Base-by-base conservation (phyloP, 768 basidiomycete genomes). In the Podaxis sp. region DNA sequence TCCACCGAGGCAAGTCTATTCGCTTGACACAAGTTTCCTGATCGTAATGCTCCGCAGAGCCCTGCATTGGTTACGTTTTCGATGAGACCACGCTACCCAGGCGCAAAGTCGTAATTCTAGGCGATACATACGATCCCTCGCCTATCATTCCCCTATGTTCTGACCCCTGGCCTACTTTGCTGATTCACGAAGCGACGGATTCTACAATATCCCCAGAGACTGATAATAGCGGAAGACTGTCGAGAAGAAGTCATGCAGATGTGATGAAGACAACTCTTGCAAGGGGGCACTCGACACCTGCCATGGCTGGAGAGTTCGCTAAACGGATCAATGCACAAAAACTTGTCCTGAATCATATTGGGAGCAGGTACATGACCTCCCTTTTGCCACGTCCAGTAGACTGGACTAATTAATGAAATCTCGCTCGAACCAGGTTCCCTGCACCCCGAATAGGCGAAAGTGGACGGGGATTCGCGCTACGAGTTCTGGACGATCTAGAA, bases 171-270 rank as follows among this genome's bases (percentile, higher is more conserved):
- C 80, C 83, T 24, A 84, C 87, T 30, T 78, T 95, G n/a, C 80
- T 95, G 19, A 79, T 95, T n/a, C 94, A 95, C 72, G 93, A 95
- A 74, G 86, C 88, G 1, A 93, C 91, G 2, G 92, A 95, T 69
- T 86, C 88, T 0, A 82, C 81, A 66, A 84, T 95, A 40, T 87
- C 89, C 0, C 69, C 63, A 2, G 68, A 77, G 53, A 80, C 89
- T 59, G 87, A 87, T 70, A 74, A 77, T 8, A 51, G 59, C 17
- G 75, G 73, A 17, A 77, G 74, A 38, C 68, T 74, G 8, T 75
- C 82, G 33, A 80, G 71, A 58, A 79, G 81, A 58, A 76, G 76
- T 28, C 75, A 72, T 2, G 75, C 76, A 54, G 77, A 73, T 59
- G 76, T 86, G 39, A 64, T 73, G 65, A 72, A 79, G 62, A 88